phyloP scores from a whole-genome alignment of 208 protist species.

The Acanthamoeba lenticulata region DNA sequence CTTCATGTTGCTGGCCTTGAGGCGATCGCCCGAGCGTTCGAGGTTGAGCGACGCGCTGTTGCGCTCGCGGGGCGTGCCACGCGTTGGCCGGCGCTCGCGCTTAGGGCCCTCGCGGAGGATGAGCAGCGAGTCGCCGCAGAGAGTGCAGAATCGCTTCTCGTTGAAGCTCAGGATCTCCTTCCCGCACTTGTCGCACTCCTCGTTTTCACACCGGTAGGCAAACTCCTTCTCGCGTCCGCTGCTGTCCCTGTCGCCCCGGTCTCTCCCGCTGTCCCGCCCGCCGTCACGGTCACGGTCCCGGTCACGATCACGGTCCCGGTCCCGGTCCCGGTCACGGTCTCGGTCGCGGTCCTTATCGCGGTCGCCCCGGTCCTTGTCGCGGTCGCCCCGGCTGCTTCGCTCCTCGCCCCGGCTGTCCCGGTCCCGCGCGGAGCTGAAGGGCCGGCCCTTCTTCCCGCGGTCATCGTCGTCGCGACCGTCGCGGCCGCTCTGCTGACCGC shows the following conservation, averaged over 20 bases:
- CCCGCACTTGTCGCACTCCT: conserved; percentile 23
- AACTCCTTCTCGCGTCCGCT: neutral
- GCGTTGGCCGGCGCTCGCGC: neutral
- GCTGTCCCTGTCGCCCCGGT: neutral
- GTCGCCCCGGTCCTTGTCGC: neutral
- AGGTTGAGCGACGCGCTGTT: neutral
- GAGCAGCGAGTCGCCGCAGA: neutral
- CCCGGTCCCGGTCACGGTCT: neutral
- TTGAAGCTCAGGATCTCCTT: neutral
- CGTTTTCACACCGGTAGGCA: neutral
- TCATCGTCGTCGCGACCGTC: neutral
- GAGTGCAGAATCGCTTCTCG: neutral
- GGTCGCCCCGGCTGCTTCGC: neutral
- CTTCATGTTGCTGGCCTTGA: neutral
- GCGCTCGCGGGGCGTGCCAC: neutral
- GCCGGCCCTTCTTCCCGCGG: neutral
- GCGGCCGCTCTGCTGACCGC: neutral
- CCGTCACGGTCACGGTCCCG: neutral
- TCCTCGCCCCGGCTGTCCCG: neutral
- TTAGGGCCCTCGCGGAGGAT: neutral
- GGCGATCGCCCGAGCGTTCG: neutral
- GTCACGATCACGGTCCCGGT: neutral
- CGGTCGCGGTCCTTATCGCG: neutral
- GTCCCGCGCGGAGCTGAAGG: neutral
- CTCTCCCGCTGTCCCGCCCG: neutral